These are phyloP conservation scores for Mrakiaceae sp. DNA, from an alignment of 1,284 basidiomycete species.

Conservation along the genomic window DNA sequence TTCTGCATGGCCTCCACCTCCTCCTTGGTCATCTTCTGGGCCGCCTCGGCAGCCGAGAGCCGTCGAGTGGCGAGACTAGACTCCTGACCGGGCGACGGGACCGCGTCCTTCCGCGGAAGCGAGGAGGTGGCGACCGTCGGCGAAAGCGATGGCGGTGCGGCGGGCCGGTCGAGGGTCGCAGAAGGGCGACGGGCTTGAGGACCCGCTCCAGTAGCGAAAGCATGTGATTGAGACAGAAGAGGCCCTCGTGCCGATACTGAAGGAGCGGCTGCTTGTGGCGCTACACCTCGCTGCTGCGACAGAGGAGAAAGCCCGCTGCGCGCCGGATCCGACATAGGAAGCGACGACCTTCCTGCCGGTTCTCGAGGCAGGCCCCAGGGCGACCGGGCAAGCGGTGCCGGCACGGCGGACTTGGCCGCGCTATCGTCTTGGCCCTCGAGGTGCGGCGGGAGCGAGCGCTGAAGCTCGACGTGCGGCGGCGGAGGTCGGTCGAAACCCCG, in stretches of 20 bases:
- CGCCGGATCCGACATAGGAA: too few species aligned
- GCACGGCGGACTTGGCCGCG: too few species aligned
- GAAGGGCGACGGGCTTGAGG: neutral
- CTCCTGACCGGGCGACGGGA: too few species aligned
- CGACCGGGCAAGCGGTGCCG: too few species aligned
- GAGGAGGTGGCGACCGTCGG: neutral
- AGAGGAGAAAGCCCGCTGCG: too few species aligned
- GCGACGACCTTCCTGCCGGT: too few species aligned
- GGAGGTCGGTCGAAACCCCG: slow-evolving; percentile 5
- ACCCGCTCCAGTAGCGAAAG: neutral
- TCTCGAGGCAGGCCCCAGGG: too few species aligned
- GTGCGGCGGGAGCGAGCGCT: slow-evolving; percentile 20
- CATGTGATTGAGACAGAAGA: neutral
- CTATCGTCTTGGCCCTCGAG: neutral
- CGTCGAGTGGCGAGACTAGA: too few species aligned
- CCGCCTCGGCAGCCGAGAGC: too few species aligned
- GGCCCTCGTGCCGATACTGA: neutral
- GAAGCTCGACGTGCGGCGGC: slow-evolving; percentile 9
- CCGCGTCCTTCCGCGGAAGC: too few species aligned
- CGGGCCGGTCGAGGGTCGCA: neutral
- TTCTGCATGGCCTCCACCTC: slow-evolving; percentile 50
- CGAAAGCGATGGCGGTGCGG: neutral
- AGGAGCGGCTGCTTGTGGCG: neutral
- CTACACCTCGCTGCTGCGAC: too few species aligned
- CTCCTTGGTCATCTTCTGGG: neutral